Conservation (phyloP, 108 stramenopile genomes). For the Bacterosira constricta region DNA sequence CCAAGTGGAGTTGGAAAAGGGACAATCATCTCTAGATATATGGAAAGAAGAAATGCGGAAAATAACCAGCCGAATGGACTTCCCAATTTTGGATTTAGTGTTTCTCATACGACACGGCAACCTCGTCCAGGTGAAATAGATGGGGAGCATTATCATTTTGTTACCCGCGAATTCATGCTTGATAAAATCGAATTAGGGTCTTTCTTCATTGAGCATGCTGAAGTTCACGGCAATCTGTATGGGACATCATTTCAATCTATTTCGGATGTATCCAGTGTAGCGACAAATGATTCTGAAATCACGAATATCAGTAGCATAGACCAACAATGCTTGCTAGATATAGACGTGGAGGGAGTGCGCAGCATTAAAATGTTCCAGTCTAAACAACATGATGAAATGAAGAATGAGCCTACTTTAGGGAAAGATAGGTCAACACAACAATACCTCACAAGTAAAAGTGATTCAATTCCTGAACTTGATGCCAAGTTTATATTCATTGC, state of each 20-base stretch:
- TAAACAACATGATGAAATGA: conserved; percentile 7
- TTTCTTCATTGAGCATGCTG: conserved; percentile 89
- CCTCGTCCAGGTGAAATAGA: conserved; percentile 88
- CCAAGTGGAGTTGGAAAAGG: conserved; percentile 64
- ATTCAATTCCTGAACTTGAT: conserved; percentile 39
- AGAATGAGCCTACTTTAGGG: neutral
- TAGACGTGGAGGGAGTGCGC: conserved; percentile 91
- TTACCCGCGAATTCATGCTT: conserved; percentile 53
- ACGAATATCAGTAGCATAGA: neutral
- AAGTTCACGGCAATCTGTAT: conserved; percentile 97
- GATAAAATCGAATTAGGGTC: conserved; percentile 52
- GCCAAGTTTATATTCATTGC: conserved; percentile 92
- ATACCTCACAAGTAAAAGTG: conserved; percentile 7
- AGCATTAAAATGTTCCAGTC: conserved; percentile 55
- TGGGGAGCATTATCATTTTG: conserved; percentile 94
- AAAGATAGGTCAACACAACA: conserved; percentile 24
- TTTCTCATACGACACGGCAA: conserved; percentile 89
- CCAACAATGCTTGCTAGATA: conserved; percentile 87
- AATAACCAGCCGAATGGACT: neutral
- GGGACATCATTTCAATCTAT: conserved; percentile 90
- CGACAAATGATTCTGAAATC: neutral
- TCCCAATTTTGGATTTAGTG: conserved; percentile 73
- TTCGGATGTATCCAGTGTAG: conserved; percentile 41
- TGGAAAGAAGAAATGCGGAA: conserved; percentile 13
- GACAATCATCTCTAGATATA: conserved; percentile 52